Percentiles rank a stretch among this genome's conserved stretches.
phyloP scores from a whole-genome alignment of 495 filamentous ascomycete genomes.

The Polyplosphaeria fusca region DNA sequence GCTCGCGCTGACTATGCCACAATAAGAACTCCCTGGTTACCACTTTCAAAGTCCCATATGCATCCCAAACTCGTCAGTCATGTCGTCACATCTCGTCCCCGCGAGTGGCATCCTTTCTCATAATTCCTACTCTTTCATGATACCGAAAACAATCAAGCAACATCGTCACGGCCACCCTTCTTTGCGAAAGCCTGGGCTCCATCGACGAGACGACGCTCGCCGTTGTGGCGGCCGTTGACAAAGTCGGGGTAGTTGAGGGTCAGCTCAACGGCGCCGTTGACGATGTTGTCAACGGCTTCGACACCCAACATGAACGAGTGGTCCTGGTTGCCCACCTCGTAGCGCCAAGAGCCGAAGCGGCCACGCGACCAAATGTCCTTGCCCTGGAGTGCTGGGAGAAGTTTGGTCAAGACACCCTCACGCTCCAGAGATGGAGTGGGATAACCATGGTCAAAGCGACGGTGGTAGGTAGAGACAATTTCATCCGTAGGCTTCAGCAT shows the following conservation, averaged over 20 bases:
- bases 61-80: too few species aligned
- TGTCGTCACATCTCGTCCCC: too few species aligned
- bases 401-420: slow-evolving; percentile 87
- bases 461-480: slow-evolving; percentile 98
- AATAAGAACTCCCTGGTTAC: too few species aligned
- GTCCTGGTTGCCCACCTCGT: slow-evolving; percentile 94
- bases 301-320: slow-evolving; percentile 99
- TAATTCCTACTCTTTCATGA: too few species aligned
- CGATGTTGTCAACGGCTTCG: slow-evolving; percentile 92
- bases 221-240: slow-evolving; percentile 87
- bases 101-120: too few species aligned
- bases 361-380: slow-evolving; percentile 93
- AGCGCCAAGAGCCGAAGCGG: slow-evolving; percentile 96
- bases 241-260: slow-evolving; percentile 99
- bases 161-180: too few species aligned
- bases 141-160: too few species aligned
- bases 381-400: slow-evolving; percentile 86
- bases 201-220: slow-evolving; percentile 81
- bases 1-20: too few species aligned
- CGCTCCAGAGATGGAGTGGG: slow-evolving; percentile 92
- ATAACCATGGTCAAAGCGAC: slow-evolving; percentile 98
- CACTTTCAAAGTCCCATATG: too few species aligned
- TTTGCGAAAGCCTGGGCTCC: slow-evolving; percentile 62
- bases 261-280: slow-evolving; percentile 89
- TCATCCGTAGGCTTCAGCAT: slow-evolving; percentile 89